These are phyloP conservation scores for Pyropia haitanensis DNA, from an alignment of 23 red algal genomes.

Conservation along the genomic window DNA sequence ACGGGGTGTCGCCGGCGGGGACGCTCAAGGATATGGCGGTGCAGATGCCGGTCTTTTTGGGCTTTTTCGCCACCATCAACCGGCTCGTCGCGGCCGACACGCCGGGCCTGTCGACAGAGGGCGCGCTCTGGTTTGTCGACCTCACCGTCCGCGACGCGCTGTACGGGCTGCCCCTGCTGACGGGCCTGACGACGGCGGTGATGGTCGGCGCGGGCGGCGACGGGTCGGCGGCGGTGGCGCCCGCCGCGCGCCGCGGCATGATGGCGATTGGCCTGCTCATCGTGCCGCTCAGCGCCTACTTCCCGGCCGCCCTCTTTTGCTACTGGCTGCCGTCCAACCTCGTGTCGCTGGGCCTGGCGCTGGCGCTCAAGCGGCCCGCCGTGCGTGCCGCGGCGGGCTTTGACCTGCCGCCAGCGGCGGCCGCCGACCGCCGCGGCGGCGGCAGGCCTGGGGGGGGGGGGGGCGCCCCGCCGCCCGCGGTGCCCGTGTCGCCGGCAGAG, in stretches of 20 bases:
- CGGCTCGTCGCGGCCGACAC: slow-evolving; percentile 47
- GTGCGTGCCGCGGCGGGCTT: no score
- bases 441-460: no score
- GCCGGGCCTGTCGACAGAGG: slow-evolving; percentile 48
- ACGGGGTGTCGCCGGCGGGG: slow-evolving; percentile 53
- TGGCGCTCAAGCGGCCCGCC: slow-evolving; percentile 14
- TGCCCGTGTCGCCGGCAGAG: no score
- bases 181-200: slow-evolving; percentile 42
- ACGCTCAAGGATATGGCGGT: slow-evolving; percentile 48
- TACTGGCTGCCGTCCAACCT: slow-evolving; percentile 90
- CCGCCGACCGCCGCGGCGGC: no score
- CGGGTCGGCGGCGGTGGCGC: slow-evolving; percentile 23
- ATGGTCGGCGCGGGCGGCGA: slow-evolving; percentile 66
- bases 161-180: slow-evolving; percentile 53
- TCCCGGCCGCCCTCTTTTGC: slow-evolving; percentile 84
- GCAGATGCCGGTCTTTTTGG: slow-evolving; percentile 87
- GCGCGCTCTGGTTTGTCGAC: slow-evolving; percentile 81
- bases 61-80: slow-evolving; percentile 67
- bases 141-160: slow-evolving; percentile 59
- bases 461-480: no score
- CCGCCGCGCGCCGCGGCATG: slow-evolving; percentile 38
- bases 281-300: slow-evolving; percentile 66
- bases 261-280: slow-evolving; percentile 32
- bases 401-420: no score
- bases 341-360: slow-evolving; percentile 50